These are phyloP conservation scores for Claviceps monticola DNA, from an alignment of 2,329 filamentous ascomycete genomes.

Conservation along the genomic window DNA sequence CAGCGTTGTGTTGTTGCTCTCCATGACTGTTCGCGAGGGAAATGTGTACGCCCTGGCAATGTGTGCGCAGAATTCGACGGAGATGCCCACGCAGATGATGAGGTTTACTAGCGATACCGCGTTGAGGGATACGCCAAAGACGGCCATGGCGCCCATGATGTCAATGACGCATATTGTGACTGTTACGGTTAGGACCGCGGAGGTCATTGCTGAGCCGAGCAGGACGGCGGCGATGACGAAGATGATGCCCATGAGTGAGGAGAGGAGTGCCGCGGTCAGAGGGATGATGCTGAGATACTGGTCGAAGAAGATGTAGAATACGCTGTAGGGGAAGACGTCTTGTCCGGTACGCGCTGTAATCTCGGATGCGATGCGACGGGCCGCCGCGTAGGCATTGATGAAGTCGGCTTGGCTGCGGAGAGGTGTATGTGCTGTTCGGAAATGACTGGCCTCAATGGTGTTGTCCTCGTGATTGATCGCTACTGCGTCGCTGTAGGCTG, in stretches of 20 bases:
- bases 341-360: slow-evolving; percentile 59
- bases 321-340: slow-evolving; percentile 88
- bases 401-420: slow-evolving; percentile 83
- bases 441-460: slow-evolving; percentile 72
- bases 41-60: slow-evolving; percentile 95
- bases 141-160: slow-evolving; percentile 88
- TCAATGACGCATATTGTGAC: slow-evolving; percentile 90
- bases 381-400: slow-evolving; percentile 78
- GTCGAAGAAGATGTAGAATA: slow-evolving; percentile 99
- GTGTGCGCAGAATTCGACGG: slow-evolving; percentile 94
- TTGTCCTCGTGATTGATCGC: slow-evolving; percentile 55
- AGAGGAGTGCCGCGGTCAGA: slow-evolving; percentile 66
- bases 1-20: slow-evolving; percentile 61
- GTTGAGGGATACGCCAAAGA: slow-evolving; percentile 80
- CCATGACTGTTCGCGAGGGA: slow-evolving; percentile 69
- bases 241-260: slow-evolving; percentile 73
- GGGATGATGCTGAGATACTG: slow-evolving; percentile 80
- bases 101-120: slow-evolving; percentile 92
- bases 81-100: slow-evolving; percentile 92
- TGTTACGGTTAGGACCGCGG: slow-evolving; percentile 67
- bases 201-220: slow-evolving; percentile 72
- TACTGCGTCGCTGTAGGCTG: slow-evolving; percentile 74
- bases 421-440: slow-evolving; percentile 79
- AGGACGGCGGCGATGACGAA: slow-evolving; percentile 67
- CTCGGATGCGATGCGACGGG: slow-evolving; percentile 71